A percentile compares a stretch with the other conserved stretches of the same genome.
phyloP scores from a whole-genome alignment of 2,329 filamentous ascomycete genomes.

The Thielaviopsis cerberus region DNA sequence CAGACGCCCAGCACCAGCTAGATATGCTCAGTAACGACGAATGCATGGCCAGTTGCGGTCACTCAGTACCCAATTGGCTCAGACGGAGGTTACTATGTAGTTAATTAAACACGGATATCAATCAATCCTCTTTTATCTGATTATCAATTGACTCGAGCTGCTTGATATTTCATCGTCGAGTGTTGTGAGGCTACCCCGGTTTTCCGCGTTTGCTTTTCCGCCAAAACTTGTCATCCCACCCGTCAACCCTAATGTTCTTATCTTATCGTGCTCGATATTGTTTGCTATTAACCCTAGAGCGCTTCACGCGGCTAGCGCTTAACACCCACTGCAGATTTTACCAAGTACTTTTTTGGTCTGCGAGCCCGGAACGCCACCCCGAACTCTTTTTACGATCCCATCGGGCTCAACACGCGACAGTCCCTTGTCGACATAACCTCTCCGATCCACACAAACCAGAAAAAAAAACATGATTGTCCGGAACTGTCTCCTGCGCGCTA shows the following conservation, averaged over 20 bases:
- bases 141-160: background rate
- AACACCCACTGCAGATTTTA: background rate
- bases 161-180: background rate
- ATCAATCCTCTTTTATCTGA: background rate
- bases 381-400: background rate
- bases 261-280: too few species aligned
- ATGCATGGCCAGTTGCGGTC: background rate
- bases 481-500: conserved; percentile 7
- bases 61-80: background rate
- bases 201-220: too few species aligned
- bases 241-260: too few species aligned
- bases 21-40: background rate
- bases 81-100: background rate
- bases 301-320: background rate
- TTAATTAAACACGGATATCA: background rate
- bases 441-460: too few species aligned
- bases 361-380: background rate
- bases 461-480: conserved; percentile 14
- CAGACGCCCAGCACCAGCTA: conserved; percentile 4
- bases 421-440: background rate
- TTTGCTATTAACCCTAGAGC: background rate
- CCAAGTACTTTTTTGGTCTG: background rate
- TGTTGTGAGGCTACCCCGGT: too few species aligned
- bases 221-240: too few species aligned
- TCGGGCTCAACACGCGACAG: too few species aligned